phyloP scores from a whole-genome alignment of 768 basidiomycete species.

The Lactarius indigo region DNA sequence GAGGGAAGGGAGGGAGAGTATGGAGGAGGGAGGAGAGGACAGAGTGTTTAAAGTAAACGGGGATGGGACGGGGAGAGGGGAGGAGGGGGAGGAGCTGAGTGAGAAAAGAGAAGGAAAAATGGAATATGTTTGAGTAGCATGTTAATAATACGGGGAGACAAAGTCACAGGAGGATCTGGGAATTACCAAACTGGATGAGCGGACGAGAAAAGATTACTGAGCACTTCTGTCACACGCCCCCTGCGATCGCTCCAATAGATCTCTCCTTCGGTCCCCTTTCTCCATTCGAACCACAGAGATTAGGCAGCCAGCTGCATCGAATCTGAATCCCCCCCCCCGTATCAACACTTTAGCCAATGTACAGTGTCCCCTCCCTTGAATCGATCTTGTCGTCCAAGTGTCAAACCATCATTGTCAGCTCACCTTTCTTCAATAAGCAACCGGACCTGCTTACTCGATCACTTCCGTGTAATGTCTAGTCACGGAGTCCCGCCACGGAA shows the following conservation, averaged over 20 bases:
- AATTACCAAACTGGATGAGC: constrained; percentile 20
- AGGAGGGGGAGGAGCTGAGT: constrained; percentile 9
- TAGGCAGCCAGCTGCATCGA: not conserved
- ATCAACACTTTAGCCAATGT: too few relatives aligned
- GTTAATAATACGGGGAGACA: constrained; percentile 23
- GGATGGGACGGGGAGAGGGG: not conserved
- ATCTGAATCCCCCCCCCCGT: not conserved
- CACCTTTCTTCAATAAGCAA: not conserved
- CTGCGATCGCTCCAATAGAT: constrained; percentile 15
- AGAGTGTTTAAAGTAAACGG: not conserved
- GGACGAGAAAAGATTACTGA: constrained; percentile 23
- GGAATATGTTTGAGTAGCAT: constrained; percentile 7
- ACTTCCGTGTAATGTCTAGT: not conserved
- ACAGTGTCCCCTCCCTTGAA: too few relatives aligned
- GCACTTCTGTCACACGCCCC: constrained; percentile 22
- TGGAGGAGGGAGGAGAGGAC: not conserved
- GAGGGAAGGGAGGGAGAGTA: not conserved
- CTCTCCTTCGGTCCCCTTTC: constrained; percentile 5
- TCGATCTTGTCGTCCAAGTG: not conserved
- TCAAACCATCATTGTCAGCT: not conserved
- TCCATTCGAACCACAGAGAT: not conserved
- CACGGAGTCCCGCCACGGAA: not conserved
- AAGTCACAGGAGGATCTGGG: constrained; percentile 11
- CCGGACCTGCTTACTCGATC: not conserved
- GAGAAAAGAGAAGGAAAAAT: constrained; percentile 13